Conservation (phyloP, 352 stramenopile genomes). For the Phytophthora multivora region DNA sequence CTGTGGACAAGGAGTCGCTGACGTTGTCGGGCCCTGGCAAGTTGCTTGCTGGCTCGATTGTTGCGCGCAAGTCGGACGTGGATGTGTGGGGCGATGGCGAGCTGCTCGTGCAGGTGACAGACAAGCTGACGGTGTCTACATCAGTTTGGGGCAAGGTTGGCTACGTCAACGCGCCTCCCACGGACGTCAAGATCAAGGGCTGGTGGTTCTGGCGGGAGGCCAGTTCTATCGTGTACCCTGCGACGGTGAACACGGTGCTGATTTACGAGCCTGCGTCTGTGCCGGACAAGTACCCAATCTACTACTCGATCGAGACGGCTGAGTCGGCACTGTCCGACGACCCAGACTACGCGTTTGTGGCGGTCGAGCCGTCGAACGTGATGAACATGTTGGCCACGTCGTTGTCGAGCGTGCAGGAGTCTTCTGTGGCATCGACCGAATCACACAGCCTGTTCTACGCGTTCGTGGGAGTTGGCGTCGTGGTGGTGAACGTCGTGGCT, state of each 20-base stretch:
- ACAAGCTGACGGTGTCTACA: slow-evolving; percentile 53
- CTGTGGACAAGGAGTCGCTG: slow-evolving; percentile 49
- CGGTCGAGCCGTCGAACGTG: slow-evolving; percentile 13
- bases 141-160: slow-evolving; percentile 59
- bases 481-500: slow-evolving; percentile 48
- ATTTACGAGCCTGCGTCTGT: slow-evolving; percentile 33
- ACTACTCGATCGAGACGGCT: slow-evolving; percentile 38
- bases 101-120: slow-evolving; percentile 49
- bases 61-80: slow-evolving; percentile 41
- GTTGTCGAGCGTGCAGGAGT: slow-evolving; percentile 37
- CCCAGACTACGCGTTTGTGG: slow-evolving; percentile 38
- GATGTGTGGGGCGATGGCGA: slow-evolving; percentile 55
- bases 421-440: slow-evolving; percentile 1
- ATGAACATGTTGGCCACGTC: slow-evolving; percentile 31
- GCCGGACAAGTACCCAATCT: slow-evolving; percentile 34
- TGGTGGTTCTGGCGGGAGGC: slow-evolving; percentile 63
- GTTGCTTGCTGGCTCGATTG: slow-evolving; percentile 52
- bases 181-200: slow-evolving; percentile 49
- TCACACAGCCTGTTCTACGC: slow-evolving; percentile 44
- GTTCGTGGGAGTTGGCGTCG: slow-evolving; percentile 41
- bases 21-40: slow-evolving; percentile 53
- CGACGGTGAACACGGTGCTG: slow-evolving; percentile 43
- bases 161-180: slow-evolving; percentile 49
- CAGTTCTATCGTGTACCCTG: slow-evolving; percentile 46
- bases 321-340: slow-evolving; percentile 37